A percentile compares a stretch with the other conserved stretches of the same genome.
These are phyloP conservation scores for Dentipellis sp. DNA, from an alignment of 768 basidiomycete species.

Conservation along the genomic window DNA sequence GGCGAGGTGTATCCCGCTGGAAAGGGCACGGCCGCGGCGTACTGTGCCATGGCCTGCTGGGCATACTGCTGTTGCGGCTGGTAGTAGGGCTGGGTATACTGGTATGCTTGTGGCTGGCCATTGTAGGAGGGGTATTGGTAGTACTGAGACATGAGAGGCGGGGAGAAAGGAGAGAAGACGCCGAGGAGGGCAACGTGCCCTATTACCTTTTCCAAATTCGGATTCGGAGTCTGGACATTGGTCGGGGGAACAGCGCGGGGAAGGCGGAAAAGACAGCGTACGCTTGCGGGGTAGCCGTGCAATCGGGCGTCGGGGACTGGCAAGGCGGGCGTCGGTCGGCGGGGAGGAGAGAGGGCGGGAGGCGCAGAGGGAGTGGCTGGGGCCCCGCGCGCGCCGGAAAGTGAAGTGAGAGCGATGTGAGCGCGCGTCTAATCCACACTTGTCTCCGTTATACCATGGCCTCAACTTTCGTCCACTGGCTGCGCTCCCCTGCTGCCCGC, in stretches of 20 bases:
- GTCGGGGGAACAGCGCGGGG: neutral
- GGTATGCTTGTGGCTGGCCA: constrained; percentile 4
- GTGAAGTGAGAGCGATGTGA: no score
- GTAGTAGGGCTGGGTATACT: constrained; percentile 6
- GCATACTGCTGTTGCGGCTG: constrained; percentile 12
- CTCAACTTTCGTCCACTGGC: constrained; percentile 81
- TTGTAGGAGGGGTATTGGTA: neutral
- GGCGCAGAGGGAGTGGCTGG: no score
- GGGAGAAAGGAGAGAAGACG: constrained; percentile 4
- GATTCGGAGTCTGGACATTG: neutral
- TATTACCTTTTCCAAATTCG: constrained; percentile 12
- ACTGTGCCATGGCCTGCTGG: constrained; percentile 3
- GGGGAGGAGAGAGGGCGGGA: no score
- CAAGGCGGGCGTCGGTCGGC: no score
- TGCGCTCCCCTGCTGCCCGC: constrained; percentile 83
- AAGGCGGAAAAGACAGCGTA: neutral
- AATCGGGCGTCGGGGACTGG: no score
- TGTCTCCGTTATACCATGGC: constrained; percentile 40
- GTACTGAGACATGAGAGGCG: neutral
- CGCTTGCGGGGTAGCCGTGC: no score
- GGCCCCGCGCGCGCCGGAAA: no score
- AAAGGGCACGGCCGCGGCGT: neutral
- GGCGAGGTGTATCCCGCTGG: constrained; percentile 7
- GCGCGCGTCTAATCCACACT: neutral
- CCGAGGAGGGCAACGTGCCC: constrained; percentile 9